A percentile compares a stretch with the other conserved stretches of the same genome.
These are phyloP conservation scores for Platanthera zijinensis DNA, from an alignment of 106 monocot genomes.

Conservation along the genomic window DNA sequence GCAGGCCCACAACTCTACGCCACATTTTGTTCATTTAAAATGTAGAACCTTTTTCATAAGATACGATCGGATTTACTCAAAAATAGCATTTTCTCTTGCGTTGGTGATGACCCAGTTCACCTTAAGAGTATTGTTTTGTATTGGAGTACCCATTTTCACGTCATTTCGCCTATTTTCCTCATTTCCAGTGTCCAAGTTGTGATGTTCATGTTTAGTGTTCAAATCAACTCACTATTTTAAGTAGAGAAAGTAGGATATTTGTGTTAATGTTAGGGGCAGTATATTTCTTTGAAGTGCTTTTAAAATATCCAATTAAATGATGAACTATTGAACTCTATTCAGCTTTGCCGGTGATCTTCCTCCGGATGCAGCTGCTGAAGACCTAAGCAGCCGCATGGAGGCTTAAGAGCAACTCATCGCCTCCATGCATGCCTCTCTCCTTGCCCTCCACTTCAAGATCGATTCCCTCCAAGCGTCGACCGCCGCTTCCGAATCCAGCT, in stretches of 20 bases:
- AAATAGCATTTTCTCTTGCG: not conserved
- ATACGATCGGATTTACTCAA: not conserved
- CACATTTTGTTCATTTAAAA: not conserved
- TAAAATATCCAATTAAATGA: not conserved
- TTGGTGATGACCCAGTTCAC: not conserved
- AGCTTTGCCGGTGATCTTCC: too few species aligned
- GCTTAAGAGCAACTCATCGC: too few species aligned
- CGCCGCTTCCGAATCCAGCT: too few species aligned
- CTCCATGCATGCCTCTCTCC: too few species aligned
- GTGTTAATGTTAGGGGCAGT: not conserved
- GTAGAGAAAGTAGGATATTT: not conserved
- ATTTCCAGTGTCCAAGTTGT: not conserved
- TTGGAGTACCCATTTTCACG: not conserved
- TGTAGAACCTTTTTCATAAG: not conserved
- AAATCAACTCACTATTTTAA: not conserved
- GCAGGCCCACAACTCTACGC: not conserved
- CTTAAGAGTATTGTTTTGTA: not conserved
- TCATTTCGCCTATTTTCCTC: not conserved
- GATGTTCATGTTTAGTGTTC: not conserved
- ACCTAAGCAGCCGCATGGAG: too few species aligned
- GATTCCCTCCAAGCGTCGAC: too few species aligned
- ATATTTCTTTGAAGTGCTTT: not conserved
- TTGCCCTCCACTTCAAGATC: too few species aligned
- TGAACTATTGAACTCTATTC: too few species aligned
- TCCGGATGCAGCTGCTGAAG: too few species aligned